Percentiles rank a stretch among this genome's conserved stretches.
Evolutionary conservation across 371 early-diverging fungal species (phyloP).

Genomic region (Syncephalastrum sp.): DNA sequence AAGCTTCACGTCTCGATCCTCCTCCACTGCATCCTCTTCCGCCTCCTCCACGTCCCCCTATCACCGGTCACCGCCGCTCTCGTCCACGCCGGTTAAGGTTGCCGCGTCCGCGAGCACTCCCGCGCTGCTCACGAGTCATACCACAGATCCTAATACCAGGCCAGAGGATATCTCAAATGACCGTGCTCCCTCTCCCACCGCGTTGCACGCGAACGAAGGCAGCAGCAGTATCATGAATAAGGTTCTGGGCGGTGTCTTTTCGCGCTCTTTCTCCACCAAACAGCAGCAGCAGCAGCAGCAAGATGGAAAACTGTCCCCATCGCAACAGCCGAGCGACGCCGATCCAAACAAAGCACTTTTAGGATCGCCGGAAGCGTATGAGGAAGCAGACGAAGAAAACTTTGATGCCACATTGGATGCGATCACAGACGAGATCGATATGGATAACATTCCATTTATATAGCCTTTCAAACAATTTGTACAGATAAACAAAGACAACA

Average conservation of each 20-base stretch:
- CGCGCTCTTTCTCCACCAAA: too few species aligned
- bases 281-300: neutral
- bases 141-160: too few species aligned
- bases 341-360: neutral
- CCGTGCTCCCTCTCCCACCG: too few species aligned
- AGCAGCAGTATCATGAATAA: conserved; percentile 4
- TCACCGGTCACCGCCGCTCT: too few species aligned
- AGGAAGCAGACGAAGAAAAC: conserved; percentile 15
- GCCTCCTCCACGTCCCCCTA: conserved; percentile 2
- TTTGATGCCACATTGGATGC: conserved; percentile 30
- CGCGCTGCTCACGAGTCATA: neutral
- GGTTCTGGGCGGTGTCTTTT: conserved; percentile 3
- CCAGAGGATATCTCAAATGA: too few species aligned
- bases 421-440: conserved; percentile 48
- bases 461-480: conserved; percentile 12
- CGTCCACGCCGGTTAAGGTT: conserved; percentile 1
- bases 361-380: conserved; percentile 7
- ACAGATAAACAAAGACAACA: neutral
- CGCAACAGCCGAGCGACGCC: neutral
- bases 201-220: too few species aligned
- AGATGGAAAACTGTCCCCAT: neutral
- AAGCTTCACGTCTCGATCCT: conserved; percentile 32
- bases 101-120: conserved; percentile 20
- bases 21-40: conserved; percentile 3
- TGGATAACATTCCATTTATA: conserved; percentile 56